phyloP scores from a whole-genome alignment of 768 basidiomycete genomes.

The Tylopilus sp. region DNA sequence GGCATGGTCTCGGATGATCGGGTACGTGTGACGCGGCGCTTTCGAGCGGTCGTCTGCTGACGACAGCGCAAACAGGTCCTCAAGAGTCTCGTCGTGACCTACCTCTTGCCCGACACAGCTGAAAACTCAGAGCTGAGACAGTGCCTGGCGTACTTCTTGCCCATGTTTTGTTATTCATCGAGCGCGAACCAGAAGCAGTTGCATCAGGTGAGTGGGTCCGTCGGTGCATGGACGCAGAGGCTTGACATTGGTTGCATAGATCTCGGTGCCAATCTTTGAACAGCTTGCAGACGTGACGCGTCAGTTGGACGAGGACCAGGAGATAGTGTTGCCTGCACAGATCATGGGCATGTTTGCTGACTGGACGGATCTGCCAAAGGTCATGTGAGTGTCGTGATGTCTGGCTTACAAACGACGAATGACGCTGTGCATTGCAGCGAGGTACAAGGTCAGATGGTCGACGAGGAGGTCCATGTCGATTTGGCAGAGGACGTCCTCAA shows the following conservation, averaged over 20 bases:
- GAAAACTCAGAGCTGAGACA: conserved; percentile 84
- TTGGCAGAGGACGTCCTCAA: conserved; percentile 52
- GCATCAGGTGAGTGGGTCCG: conserved; percentile 33
- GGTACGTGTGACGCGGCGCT: conserved; percentile 38
- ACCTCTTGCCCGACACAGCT: conserved; percentile 75
- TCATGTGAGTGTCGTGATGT: conserved; percentile 44
- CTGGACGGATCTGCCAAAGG: conserved; percentile 84
- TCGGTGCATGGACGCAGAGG: too few species aligned
- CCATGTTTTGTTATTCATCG: conserved; percentile 79
- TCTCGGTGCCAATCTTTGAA: conserved; percentile 68
- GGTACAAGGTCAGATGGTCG: conserved; percentile 36
- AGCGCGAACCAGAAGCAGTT: conserved; percentile 70
- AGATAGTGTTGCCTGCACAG: conserved; percentile 69
- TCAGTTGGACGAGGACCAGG: conserved; percentile 67
- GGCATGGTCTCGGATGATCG: conserved; percentile 72
- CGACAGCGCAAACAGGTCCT: conserved; percentile 38
- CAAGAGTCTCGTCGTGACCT: conserved; percentile 51
- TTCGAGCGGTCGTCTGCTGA: too few species aligned
- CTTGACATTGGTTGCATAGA: too few species aligned
- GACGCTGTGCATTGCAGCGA: conserved; percentile 29
- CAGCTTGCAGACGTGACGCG: conserved; percentile 54
- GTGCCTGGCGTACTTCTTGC: conserved; percentile 83
- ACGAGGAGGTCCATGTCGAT: conserved; percentile 50
- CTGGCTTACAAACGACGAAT: not conserved
- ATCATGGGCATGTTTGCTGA: conserved; percentile 77